Evolutionary conservation across 2,329 filamentous ascomycete species (phyloP), one percentile per base, ranked within the genome.

Genomic region (Pyricularia grisea): DNA sequence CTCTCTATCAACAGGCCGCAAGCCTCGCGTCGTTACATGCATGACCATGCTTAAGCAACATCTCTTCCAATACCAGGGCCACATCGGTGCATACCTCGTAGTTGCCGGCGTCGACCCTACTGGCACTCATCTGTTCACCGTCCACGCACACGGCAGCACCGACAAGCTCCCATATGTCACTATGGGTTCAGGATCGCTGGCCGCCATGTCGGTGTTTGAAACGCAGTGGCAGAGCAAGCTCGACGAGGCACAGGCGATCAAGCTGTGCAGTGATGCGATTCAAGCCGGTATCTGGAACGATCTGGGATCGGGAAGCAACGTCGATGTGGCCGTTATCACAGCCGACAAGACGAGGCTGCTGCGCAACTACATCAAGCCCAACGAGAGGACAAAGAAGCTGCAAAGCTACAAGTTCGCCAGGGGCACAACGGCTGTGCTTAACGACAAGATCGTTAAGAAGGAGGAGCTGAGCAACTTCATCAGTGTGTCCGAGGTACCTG

Each of bases 41-140:
- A 99, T 99, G 95, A 99, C 95, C 67, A 90, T 99, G 85, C 90
- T 99, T 73, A 99, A 99, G 86, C 95, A 99, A 83, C 95, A 99
- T 81, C 92, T 99, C 72, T 99, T 99, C 91, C 90, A 92, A 75
- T 92, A 99, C 85, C 95, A 99, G 81, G 95, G 95, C 74, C 88
- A 99, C 83, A 97, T 99, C 74, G 95, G 96, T 74, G 95, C 95
- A 72, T 99, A 99, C 81, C 90, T 99, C 70, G 95, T 99, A 73
- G 92, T 99, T 70, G 95, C 95, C 55, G 95, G 95, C 73, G 94
- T 96, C 77, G 95, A 99, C 79, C 94, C 96, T 42, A 99, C 95
- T 0, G 95, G 95, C 76, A 89, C 91, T 65, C 93, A 97, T 76
- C 90, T 99, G 71, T 99, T 97, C 85, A 99, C 96, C 72, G 95